Evolutionary conservation across 805 yeast species (phyloP).

Genomic region (Zygosaccharomyces pseudorouxii): DNA sequence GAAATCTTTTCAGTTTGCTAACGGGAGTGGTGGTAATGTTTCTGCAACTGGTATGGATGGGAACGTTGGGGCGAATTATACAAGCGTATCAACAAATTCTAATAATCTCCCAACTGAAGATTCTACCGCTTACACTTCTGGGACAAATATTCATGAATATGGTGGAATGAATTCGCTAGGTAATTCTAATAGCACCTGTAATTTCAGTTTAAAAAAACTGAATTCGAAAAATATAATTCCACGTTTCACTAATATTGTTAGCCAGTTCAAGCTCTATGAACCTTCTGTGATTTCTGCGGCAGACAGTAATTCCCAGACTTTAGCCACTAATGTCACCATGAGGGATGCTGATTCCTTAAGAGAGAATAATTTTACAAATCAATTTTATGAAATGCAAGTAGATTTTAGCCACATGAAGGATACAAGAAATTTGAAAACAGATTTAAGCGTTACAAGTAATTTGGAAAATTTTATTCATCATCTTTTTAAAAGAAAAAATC

Average conservation of each 20-base stretch:
- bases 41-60: not conserved
- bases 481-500: conserved; percentile 28
- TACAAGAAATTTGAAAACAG: conserved; percentile 15
- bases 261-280: conserved; percentile 22
- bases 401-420: conserved; percentile 12
- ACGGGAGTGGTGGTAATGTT: not conserved
- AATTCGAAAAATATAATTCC: conserved; percentile 10
- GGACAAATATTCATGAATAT: not conserved
- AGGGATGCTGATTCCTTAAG: conserved; percentile 3
- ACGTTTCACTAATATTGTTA: conserved; percentile 21
- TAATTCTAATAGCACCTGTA: not conserved
- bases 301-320: conserved; percentile 24
- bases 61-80: not conserved
- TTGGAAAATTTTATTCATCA: conserved; percentile 32
- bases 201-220: not conserved
- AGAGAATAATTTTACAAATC: conserved; percentile 15
- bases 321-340: conserved; percentile 21
- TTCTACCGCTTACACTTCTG: not conserved
- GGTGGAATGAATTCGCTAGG: conserved; percentile 1
- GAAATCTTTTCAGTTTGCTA: conserved; percentile 1
- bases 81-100: not conserved
- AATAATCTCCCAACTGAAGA: not conserved
- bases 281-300: conserved; percentile 24
- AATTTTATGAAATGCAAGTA: conserved; percentile 22
- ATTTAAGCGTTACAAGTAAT: conserved; percentile 26